These are phyloP conservation scores for Phytophthora tubulina DNA, from an alignment of 352 stramenopile genomes.

Conservation along the genomic window DNA sequence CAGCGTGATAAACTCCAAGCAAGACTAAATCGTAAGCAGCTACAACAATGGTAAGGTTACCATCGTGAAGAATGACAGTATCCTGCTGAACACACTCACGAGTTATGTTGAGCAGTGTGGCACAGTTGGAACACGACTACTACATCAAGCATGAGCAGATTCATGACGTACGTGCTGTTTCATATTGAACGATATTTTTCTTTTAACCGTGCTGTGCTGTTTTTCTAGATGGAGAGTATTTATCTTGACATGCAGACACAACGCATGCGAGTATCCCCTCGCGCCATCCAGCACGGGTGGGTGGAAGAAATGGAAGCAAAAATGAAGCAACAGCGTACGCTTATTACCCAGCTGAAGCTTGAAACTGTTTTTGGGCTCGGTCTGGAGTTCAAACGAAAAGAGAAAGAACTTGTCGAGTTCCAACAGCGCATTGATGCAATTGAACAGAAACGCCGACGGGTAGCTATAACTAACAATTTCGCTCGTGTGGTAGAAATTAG, in stretches of 20 bases:
- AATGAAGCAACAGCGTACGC: constrained; percentile 61
- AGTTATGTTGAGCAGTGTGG: constrained; percentile 48
- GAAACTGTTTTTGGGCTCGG: constrained; percentile 67
- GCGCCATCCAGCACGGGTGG: constrained; percentile 84
- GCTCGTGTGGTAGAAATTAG: not conserved
- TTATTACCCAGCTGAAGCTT: constrained; percentile 74
- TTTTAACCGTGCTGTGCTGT: constrained; percentile 1
- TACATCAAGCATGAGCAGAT: constrained; percentile 68
- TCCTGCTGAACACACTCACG: not conserved
- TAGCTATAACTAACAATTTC: constrained; percentile 27
- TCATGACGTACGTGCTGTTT: constrained; percentile 58
- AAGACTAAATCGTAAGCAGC: constrained; percentile 62
- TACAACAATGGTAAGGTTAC: constrained; percentile 59
- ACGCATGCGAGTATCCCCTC: constrained; percentile 72
- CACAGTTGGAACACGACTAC: constrained; percentile 73
- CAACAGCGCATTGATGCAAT: constrained; percentile 46
- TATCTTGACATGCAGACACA: constrained; percentile 87
- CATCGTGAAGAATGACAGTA: not conserved
- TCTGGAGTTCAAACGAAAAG: constrained; percentile 65
- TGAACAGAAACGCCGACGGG: constrained; percentile 60
- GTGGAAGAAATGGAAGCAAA: constrained; percentile 87
- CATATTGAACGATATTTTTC: not conserved
- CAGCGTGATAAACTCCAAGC: constrained; percentile 68
- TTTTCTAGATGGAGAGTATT: constrained; percentile 74
- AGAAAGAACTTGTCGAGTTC: constrained; percentile 49